A percentile compares a stretch with the other conserved stretches of the same genome.
Conservation (phyloP, 164 flowering plant genomes). For the Protea cynaroides region DNA sequence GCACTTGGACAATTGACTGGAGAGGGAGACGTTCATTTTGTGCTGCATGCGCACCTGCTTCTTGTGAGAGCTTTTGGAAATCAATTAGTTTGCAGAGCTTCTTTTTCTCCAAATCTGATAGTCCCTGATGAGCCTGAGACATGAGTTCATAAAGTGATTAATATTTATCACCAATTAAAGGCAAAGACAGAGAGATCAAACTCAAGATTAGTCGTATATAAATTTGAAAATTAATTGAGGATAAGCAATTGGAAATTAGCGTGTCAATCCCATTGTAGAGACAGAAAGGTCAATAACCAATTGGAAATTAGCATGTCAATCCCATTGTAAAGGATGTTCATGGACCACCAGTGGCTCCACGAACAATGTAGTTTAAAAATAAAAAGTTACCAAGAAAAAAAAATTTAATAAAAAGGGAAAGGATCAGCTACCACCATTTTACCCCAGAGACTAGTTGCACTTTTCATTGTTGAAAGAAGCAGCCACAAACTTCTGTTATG, state of each 20-base stretch:
- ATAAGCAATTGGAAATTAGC: no score
- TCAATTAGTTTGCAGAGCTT: slow-evolving; percentile 81
- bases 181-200: not conserved
- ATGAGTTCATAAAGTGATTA: slow-evolving; percentile 7
- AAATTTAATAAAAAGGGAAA: no score
- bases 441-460: no score
- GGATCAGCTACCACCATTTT: no score
- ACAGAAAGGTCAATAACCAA: not conserved
- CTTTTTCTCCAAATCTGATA: slow-evolving; percentile 68
- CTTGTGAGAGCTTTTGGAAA: slow-evolving; percentile 89
- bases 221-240: no score
- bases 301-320: not conserved
- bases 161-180: not conserved
- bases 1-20: slow-evolving; percentile 90
- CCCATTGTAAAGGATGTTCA: not conserved
- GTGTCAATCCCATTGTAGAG: no score
- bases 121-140: slow-evolving; percentile 77
- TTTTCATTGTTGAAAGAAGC: no score
- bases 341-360: no score
- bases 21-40: slow-evolving; percentile 95
- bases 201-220: no score
- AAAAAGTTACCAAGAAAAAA: no score
- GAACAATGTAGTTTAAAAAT: no score
- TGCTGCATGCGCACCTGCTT: slow-evolving; percentile 96
- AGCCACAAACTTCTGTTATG: no score